Base-by-base conservation (phyloP, 352 stramenopile genomes). In the Phytophthora gonapodyides region DNA sequence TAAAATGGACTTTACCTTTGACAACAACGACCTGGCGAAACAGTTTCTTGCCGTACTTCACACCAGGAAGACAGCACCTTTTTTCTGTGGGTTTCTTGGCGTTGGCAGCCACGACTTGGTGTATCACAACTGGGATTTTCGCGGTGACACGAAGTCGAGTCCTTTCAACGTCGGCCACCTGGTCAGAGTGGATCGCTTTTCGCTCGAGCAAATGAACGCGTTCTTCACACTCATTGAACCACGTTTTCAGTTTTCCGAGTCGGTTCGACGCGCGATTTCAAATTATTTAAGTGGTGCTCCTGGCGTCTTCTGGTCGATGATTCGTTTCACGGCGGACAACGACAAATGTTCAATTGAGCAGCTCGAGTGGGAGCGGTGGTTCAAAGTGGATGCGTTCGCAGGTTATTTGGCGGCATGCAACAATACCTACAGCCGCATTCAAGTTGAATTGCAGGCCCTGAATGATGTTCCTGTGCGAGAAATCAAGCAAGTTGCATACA, bases 41-140 rank as follows among this genome's bases (percentile, higher is more conserved):
- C 49, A 56, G 8, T 72, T 68, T 36, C 24, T 68, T 13, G 7
- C 35, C 1, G 41, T 12, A 21, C 51, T 72, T 55, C 58, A 41
- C 11, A 54, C 19, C 11, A 67, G 50, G 63, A 52, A 71, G 37
- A 11, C 7, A 34, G 35, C 36, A 30, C 16, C 31, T 11, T 57
- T n/a, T 55, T 35, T 66, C 67, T 31, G 16, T 43, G 63, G 63
- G 6, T 71, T 71, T 67, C 63, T 71, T 63, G 57, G 57, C 10
- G 50, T 71, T 47, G 50, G 63, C 52, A 71, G 63, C 38, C 45
- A 67, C 33, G 57, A 67, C 3, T 41, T 71, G 45, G 13, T 67
- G 21, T 10, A 63, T 33, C 9, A 46, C 7, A 47, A 50, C 17
- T n/a, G n/a, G 21, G 31, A 31, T n/a, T 50, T 56, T 33, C 24